Evolutionary conservation across 2,329 filamentous ascomycete species (phyloP), one percentile per base, ranked within the genome.

Genomic region (Alternaria solani): DNA sequence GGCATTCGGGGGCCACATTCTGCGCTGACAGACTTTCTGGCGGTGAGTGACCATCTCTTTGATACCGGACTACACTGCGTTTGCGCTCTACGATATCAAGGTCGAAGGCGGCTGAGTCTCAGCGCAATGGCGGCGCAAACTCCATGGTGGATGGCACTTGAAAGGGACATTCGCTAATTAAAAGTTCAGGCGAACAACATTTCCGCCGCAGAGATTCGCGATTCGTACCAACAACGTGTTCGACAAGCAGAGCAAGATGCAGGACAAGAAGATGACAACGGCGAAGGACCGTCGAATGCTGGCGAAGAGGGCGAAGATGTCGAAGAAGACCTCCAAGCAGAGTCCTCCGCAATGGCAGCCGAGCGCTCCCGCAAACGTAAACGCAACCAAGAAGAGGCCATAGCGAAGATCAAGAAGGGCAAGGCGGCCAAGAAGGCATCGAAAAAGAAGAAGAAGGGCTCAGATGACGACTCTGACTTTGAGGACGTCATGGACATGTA

Each of bases 21-120:
- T 59, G 89, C 89, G 12, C 79, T 91, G 70, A 91, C 88, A 7
- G 88, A 90, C 71, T 91, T 90, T 69, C 79, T 90, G 55, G 88
- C 88, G 49, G 86, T 87, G 79, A 74, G 84, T 79, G 8, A 18
- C 14, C 47, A 23, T n/a, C 12, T 20, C 2, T 12, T 16, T 18
- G 28, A 16, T 12, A 36, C 1, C 18, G 38, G 32, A 7, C 8
- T 36, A 20, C 12, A 3, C 8, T 12, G 23, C 32, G 25, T 7
- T 8, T 7, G 8, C 25, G 20, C 9, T 25, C 12, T 36, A 20
- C 30, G 30, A 49, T 14, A 38, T 25, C 18, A 38, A 14, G 30
- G 25, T 16, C 20, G 5, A 36, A 36, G 34, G 32, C 46, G 5
- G 32, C 20, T 36, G 20, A 4, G 32, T 5, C 20, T 20, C 16